Percentiles rank a stretch among this genome's conserved stretches.
phyloP scores from a whole-genome alignment of 139 green algal species.

The Asterochloris erici region DNA sequence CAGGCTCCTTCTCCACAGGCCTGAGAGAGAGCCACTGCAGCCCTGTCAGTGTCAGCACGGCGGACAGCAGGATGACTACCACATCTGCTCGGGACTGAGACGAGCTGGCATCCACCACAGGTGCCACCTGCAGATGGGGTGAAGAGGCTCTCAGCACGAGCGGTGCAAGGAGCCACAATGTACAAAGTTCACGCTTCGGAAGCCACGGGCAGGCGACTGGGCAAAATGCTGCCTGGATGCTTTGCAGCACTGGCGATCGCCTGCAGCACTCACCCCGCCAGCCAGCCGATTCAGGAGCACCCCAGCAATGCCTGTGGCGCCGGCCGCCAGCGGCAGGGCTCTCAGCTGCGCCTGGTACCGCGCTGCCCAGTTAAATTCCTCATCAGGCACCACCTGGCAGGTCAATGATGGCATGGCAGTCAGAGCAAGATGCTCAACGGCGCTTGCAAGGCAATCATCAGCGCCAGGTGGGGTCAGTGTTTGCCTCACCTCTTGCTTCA shows the following conservation, averaged over 20 bases:
- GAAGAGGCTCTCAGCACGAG: too few relatives aligned
- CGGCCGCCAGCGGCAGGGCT: conserved; percentile 34
- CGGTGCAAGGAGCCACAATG: too few relatives aligned
- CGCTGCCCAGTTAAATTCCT: too few relatives aligned
- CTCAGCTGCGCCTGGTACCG: conserved; percentile 16
- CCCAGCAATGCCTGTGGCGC: conserved; percentile 31
- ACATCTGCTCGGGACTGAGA: conserved; percentile 87
- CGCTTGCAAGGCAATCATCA: too few relatives aligned
- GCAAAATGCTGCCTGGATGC: neutral
- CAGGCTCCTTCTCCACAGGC: conserved; percentile 23
- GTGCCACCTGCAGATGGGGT: conserved; percentile 51
- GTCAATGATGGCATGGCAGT: too few relatives aligned
- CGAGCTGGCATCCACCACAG: conserved; percentile 74
- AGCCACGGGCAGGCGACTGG: too few relatives aligned
- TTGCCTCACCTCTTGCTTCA: too few relatives aligned
- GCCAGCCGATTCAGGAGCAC: conserved; percentile 42
- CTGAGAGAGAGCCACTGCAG: conserved; percentile 87
- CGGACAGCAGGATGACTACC: conserved; percentile 76
- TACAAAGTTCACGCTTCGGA: too few relatives aligned
- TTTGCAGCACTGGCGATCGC: neutral
- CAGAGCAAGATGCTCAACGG: too few relatives aligned
- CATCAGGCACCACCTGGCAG: too few relatives aligned
- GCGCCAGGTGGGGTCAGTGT: too few relatives aligned
- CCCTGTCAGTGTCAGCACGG: conserved; percentile 82
- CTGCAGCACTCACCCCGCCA: conserved; percentile 29